phyloP scores from a whole-genome alignment of 352 stramenopile species.

The Phytophthora podocarpi region DNA sequence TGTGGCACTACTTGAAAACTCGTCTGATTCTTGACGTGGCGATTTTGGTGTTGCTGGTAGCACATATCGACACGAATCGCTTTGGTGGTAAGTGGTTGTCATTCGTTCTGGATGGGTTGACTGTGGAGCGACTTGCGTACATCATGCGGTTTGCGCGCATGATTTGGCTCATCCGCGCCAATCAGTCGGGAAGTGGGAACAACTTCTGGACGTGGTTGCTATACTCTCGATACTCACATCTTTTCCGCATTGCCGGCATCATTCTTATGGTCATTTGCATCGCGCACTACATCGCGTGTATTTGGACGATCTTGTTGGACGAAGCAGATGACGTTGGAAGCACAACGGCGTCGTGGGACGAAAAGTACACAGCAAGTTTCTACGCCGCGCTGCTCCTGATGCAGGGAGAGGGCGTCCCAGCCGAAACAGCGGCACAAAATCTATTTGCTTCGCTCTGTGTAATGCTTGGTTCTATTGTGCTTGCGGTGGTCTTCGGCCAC shows the following conservation, averaged over 20 bases:
- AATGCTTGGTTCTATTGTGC: constrained; percentile 54
- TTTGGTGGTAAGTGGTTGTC: neutral
- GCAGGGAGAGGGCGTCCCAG: constrained; percentile 53
- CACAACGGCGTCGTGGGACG: neutral
- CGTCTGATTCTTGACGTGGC: constrained; percentile 32
- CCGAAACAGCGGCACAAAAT: constrained; percentile 33
- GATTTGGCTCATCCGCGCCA: constrained; percentile 25
- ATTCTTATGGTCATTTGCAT: constrained; percentile 46
- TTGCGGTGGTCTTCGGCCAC: constrained; percentile 69
- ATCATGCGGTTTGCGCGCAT: constrained; percentile 35
- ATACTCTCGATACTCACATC: constrained; percentile 49
- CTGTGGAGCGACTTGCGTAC: constrained; percentile 21
- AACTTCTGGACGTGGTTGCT: constrained; percentile 43
- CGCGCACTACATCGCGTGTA: constrained; percentile 56
- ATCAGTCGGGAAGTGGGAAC: constrained; percentile 15
- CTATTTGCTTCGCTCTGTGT: constrained; percentile 49
- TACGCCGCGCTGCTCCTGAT: constrained; percentile 57
- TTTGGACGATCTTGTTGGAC: constrained; percentile 35
- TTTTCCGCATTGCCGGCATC: constrained; percentile 45
- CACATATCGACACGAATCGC: neutral
- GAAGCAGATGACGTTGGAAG: neutral
- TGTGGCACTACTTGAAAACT: constrained; percentile 28
- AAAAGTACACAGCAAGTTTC: constrained; percentile 44
- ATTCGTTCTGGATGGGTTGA: constrained; percentile 13
- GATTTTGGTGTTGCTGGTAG: constrained; percentile 11